phyloP scores from a whole-genome alignment of 495 filamentous ascomycete species.

The Podospora tetraspora region DNA sequence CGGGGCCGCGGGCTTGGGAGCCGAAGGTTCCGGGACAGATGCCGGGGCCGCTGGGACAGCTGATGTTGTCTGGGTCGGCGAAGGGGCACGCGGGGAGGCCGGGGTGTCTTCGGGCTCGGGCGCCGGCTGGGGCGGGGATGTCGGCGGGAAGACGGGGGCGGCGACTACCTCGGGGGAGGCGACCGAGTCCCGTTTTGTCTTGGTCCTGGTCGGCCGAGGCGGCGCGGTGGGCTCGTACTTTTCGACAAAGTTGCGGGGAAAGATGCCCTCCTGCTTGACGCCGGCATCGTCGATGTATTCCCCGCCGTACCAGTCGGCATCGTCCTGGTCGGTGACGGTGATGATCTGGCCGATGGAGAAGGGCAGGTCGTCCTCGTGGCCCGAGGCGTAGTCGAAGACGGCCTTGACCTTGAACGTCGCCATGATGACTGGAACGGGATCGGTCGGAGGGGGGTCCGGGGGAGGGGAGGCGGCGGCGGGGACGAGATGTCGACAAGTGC shows the following conservation, averaged over 20 bases:
- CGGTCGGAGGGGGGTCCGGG: neutral
- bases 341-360: conserved; percentile 84
- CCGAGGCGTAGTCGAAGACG: conserved; percentile 85
- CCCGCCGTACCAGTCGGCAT: conserved; percentile 90
- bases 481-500: conserved; percentile 2
- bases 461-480: neutral
- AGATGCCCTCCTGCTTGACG: conserved; percentile 76
- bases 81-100: conserved; percentile 20
- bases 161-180: conserved; percentile 62
- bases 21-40: conserved; percentile 30
- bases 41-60: conserved; percentile 26
- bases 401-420: conserved; percentile 86
- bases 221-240: conserved; percentile 87
- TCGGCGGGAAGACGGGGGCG: conserved; percentile 55
- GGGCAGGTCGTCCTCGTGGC: conserved; percentile 88
- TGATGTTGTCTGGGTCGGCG: conserved; percentile 23
- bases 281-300: conserved; percentile 77
- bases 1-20: conserved; percentile 34
- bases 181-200: conserved; percentile 64
- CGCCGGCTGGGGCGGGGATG: conserved; percentile 38
- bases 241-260: conserved; percentile 96
- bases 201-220: conserved; percentile 69
- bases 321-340: conserved; percentile 87
- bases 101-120: conserved; percentile 28
- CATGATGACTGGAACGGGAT: conserved; percentile 50